Conservation (phyloP, 768 basidiomycete species). For the Chalciporus piperatus region DNA sequence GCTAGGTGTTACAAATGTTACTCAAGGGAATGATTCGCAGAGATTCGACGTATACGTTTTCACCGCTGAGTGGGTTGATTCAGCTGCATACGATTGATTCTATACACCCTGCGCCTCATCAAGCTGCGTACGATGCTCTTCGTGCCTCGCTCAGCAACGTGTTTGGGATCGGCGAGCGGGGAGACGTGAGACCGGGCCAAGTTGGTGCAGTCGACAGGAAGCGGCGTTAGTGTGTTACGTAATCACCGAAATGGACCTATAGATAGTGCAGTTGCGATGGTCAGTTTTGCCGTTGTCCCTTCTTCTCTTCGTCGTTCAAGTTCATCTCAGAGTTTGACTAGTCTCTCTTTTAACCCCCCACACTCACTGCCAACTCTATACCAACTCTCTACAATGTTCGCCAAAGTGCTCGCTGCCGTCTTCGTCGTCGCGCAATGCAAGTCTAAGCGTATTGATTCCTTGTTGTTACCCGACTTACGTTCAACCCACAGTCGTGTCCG, state of each 20-base stretch:
- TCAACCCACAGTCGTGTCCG: conserved; percentile 19
- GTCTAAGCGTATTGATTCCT: conserved; percentile 6
- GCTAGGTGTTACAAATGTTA: too few relatives aligned
- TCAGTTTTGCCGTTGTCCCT: not conserved
- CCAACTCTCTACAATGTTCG: conserved; percentile 33
- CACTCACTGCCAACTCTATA: conserved; percentile 12
- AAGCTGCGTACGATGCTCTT: conserved; percentile 65
- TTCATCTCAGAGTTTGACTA: not conserved
- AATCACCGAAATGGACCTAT: conserved; percentile 8
- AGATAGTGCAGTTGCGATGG: not conserved
- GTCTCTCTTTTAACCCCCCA: conserved; percentile 19
- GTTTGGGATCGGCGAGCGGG: conserved; percentile 20
- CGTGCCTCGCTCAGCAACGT: conserved; percentile 30
- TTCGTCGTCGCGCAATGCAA: conserved; percentile 46
- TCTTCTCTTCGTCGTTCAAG: not conserved
- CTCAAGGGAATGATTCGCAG: conserved; percentile 34
- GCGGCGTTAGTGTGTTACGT: conserved; percentile 9
- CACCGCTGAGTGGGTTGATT: conserved; percentile 62
- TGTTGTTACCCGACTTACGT: conserved; percentile 3
- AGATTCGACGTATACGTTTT: conserved; percentile 72
- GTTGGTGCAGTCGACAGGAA: conserved; percentile 7
- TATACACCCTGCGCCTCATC: conserved; percentile 76
- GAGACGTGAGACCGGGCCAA: conserved; percentile 16
- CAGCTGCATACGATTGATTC: conserved; percentile 64
- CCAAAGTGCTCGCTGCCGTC: conserved; percentile 38